Evolutionary conservation across 2,329 filamentous ascomycete species (phyloP), one percentile per base, ranked within the genome.

Genomic region (Clonostachys sp.): DNA sequence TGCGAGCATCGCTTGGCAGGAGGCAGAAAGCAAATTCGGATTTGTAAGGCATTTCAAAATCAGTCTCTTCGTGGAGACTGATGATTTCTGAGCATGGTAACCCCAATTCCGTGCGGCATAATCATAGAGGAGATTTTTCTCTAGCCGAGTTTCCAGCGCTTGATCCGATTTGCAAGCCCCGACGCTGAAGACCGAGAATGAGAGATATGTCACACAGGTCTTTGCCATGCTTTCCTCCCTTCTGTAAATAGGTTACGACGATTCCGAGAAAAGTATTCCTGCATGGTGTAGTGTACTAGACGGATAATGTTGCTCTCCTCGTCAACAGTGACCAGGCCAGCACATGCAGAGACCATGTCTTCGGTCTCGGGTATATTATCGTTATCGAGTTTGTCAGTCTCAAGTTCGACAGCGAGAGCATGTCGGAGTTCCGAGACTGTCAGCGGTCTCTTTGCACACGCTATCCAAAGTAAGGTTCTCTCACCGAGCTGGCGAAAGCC

Each of bases 251-350:
- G 67, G 1, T 34, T 36, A 0, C 6, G 12, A 7, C 47, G 38
- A 1, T 48, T 64, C 9, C 51, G 42, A n/a, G 66, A 54, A 34
- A 76, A 63, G 49, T 72, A 77, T 41, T 74, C 65, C 41, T 73
- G 65, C 0, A 67, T 61, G 0, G 72, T 73, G 48, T 70, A 69
- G 48, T 77, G 72, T 2, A 72, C 68, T 0, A 76, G 50, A 2
- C 68, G 61, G 8, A 75, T 57, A n/a, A 67, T 57, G 10, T 55
- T 17, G 33, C 58, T 72, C 41, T 66, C 50, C 39, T 64, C 45
- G 40, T 74, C 66, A 12, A 72, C 14, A 0, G 59, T 65, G 4
- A 75, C 62, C 3, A 77, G 41, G 2, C 72, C 71, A 34, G 61
- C 63, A 45, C 70, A 75, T 2, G 59, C 57, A 1, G 64, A 64